phyloP scores from a whole-genome alignment of 176 grass and related monocot species.

The Alloteropsis semialata region DNA sequence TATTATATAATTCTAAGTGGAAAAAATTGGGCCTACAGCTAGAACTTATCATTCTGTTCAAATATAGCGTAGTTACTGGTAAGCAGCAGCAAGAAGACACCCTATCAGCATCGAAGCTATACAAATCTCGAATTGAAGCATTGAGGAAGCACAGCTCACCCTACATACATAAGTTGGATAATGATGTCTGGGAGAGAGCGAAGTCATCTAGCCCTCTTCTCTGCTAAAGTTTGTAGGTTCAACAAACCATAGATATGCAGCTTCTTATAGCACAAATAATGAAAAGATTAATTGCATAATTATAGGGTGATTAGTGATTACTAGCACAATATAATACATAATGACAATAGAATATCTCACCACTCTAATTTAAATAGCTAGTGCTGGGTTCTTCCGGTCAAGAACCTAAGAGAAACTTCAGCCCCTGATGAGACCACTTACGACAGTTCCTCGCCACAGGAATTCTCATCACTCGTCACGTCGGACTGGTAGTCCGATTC shows the following conservation, averaged over 20 bases:
- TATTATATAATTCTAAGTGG: too few species aligned
- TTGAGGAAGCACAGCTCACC: too few species aligned
- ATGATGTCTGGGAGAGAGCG: too few species aligned
- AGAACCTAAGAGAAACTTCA: conserved; percentile 20
- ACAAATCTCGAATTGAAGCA: too few species aligned
- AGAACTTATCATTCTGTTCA: too few species aligned
- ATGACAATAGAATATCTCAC: not conserved
- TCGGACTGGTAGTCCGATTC: conserved; percentile 30
- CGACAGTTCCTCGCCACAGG: conserved; percentile 24
- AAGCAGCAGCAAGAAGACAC: too few species aligned
- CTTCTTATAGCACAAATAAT: not conserved
- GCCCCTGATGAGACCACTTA: not conserved
- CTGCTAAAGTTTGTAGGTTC: too few species aligned
- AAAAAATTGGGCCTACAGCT: too few species aligned
- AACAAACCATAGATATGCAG: not conserved
- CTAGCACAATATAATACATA: not conserved
- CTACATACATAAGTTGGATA: too few species aligned
- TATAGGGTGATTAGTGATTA: not conserved
- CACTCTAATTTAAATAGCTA: not conserved
- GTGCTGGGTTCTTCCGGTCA: conserved; percentile 12
- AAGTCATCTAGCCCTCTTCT: too few species aligned
- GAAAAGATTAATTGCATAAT: not conserved
- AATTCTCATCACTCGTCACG: conserved; percentile 52
- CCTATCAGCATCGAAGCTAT: too few species aligned
- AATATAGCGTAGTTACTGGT: too few species aligned